Base-by-base conservation (phyloP, 192 early-diverging fungal species). In the Podila verticillata region DNA sequence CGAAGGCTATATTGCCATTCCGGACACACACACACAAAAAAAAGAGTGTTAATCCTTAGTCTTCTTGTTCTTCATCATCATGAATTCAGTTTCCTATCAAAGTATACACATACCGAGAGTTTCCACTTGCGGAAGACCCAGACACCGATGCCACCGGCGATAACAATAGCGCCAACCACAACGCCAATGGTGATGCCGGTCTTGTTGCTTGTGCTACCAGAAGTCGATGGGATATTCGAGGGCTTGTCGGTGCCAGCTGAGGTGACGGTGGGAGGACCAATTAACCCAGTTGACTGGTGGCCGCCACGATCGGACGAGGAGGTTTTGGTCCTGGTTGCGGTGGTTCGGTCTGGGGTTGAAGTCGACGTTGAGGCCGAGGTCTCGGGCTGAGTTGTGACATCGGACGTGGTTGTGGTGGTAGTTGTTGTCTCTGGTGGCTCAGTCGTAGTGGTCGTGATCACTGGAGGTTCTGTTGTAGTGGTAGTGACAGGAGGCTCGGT, bases 61-160 rank as follows among this genome's bases (percentile, higher is more conserved):
- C 22, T 29, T 44, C n/a, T 1, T 44, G 7, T 44, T 44, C n/a
- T n/a, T 44, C 4, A 2, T 54, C 7, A 12, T 54, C 6, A 0
- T 1, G 8, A 24, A 54, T 0, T 9, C 20, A 1, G 22, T 22
- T 20, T 54, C 8, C 1, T 24, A n/a, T 54, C n/a, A 17, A 26
- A 26, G 7, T 1, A 24, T 54, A 12, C 8, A 56, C 63, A 61
- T 83, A 83, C 78, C 31, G 73, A 69, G 5, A 79, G 61, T 20
- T 83, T 83, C 65, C 71, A 77, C 22, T 83, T 83, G n/a, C 74
- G 65, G 51, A 79, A 83, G 66, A 83, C 57, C 69, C 71, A 83
- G 48, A 83, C 71, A 30, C 61, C 71, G n/a, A 82, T 82, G 13
- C 61, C 66, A 3, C 35, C 79, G 10, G 56, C 66, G 7, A 72